Percentiles rank a stretch among this genome's conserved stretches.
phyloP scores from a whole-genome alignment of 805 yeast species.

The Saccharomyces cerevisiae region DNA sequence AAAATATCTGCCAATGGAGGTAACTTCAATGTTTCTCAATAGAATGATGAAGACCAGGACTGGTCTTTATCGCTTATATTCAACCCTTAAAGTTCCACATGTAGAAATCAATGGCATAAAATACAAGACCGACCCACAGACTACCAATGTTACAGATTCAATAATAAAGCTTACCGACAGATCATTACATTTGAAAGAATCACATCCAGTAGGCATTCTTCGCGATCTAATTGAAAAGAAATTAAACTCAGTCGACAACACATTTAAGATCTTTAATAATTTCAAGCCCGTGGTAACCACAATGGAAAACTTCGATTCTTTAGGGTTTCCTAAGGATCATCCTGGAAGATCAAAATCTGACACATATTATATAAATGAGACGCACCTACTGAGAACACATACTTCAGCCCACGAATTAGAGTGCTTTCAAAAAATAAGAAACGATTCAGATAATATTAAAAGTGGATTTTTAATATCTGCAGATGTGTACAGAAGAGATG shows the following conservation, averaged over 20 bases:
- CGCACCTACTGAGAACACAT: conserved; percentile 75
- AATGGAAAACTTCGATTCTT: conserved; percentile 79
- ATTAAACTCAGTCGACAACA: conserved; percentile 59
- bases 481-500: conserved; percentile 92
- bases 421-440: conserved; percentile 56
- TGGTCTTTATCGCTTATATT: neutral
- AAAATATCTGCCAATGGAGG: neutral
- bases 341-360: conserved; percentile 91
- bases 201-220: conserved; percentile 87
- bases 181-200: conserved; percentile 59
- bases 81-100: neutral
- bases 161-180: conserved; percentile 63
- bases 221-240: conserved; percentile 63
- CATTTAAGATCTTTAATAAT: conserved; percentile 54
- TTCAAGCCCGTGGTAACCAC: conserved; percentile 79
- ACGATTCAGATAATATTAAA: conserved; percentile 25
- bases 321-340: conserved; percentile 87
- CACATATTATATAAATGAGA: conserved; percentile 79
- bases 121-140: conserved; percentile 52
- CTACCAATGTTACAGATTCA: conserved; percentile 79
- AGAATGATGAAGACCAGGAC: neutral
- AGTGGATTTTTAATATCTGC: conserved; percentile 92
- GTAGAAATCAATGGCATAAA: conserved; percentile 38
- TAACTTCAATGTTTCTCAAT: neutral
- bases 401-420: conserved; percentile 94